Percentiles rank a stretch among this genome's conserved stretches.
phyloP scores from a whole-genome alignment of 495 filamentous ascomycete genomes.

The Podospora bellae-mahoneyi region DNA sequence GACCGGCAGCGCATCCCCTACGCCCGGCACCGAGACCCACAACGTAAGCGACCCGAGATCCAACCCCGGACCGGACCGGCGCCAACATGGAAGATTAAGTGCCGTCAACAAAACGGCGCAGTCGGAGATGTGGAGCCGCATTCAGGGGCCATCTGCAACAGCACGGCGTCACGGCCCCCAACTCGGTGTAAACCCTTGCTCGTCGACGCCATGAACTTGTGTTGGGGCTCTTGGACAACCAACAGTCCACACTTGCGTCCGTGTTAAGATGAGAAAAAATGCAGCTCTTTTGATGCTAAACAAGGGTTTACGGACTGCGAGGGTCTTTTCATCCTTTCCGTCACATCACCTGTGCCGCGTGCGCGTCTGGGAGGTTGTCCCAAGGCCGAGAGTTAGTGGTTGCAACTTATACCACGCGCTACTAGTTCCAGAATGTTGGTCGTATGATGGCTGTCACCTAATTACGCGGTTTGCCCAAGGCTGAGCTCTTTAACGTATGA shows the following conservation, averaged over 20 bases:
- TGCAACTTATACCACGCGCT: neutral
- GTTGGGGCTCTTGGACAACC: neutral
- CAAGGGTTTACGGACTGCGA: neutral
- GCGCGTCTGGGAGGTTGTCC: neutral
- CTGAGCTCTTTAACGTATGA: neutral
- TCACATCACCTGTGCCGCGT: neutral
- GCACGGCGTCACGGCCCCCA: neutral
- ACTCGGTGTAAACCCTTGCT: neutral
- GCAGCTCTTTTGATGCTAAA: neutral
- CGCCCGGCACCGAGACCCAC: neutral
- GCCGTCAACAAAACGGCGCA: neutral
- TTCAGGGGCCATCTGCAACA: neutral
- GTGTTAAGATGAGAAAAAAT: too few species aligned
- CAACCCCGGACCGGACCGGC: neutral
- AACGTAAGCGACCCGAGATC: neutral
- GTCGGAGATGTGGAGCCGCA: neutral
- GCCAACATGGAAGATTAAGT: neutral
- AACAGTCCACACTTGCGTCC: neutral
- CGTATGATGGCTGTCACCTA: neutral
- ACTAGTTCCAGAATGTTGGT: neutral
- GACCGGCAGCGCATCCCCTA: neutral
- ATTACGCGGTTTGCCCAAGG: neutral
- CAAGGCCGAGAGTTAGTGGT: neutral
- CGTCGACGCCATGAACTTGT: neutral
- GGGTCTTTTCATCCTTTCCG: neutral